These are phyloP conservation scores for Exophiala sideris DNA, from an alignment of 2,329 filamentous ascomycete species.

Conservation along the genomic window DNA sequence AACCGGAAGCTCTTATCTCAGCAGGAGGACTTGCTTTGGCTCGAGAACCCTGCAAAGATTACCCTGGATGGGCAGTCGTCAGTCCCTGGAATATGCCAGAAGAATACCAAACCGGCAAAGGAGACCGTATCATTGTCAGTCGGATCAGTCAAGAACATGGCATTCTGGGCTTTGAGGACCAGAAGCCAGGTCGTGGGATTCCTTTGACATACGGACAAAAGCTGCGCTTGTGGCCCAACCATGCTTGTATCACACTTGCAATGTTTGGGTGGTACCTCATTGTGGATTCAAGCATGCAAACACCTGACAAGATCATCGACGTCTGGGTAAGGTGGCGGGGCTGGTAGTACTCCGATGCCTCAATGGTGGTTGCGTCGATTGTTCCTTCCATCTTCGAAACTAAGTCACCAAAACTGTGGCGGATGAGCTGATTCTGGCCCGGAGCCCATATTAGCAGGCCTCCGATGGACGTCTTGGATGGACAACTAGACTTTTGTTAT, in stretches of 20 bases:
- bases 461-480: too few species aligned
- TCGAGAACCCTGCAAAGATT: constrained; percentile 68
- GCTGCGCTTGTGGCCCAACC: constrained; percentile 73
- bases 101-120: constrained; percentile 38
- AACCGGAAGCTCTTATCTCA: constrained; percentile 65
- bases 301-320: constrained; percentile 64
- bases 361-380: too few species aligned
- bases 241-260: constrained; percentile 72
- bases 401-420: too few species aligned
- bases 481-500: too few species aligned
- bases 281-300: constrained; percentile 58
- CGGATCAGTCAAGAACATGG: constrained; percentile 77
- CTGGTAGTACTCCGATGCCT: constrained; percentile 48
- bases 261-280: constrained; percentile 71
- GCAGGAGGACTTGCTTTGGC: constrained; percentile 68
- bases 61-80: constrained; percentile 68
- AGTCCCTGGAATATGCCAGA: constrained; percentile 53
- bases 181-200: constrained; percentile 37
- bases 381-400: too few species aligned
- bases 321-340: constrained; percentile 70
- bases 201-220: constrained; percentile 61
- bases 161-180: constrained; percentile 59
- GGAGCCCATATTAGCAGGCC: too few species aligned
- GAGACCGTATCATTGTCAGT: constrained; percentile 63
- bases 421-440: too few species aligned